Percentiles rank a stretch among this genome's conserved stretches.
These are phyloP conservation scores for Plasmodium falciparum DNA, from an alignment of 169 alveolate species.

Conservation along the genomic window DNA sequence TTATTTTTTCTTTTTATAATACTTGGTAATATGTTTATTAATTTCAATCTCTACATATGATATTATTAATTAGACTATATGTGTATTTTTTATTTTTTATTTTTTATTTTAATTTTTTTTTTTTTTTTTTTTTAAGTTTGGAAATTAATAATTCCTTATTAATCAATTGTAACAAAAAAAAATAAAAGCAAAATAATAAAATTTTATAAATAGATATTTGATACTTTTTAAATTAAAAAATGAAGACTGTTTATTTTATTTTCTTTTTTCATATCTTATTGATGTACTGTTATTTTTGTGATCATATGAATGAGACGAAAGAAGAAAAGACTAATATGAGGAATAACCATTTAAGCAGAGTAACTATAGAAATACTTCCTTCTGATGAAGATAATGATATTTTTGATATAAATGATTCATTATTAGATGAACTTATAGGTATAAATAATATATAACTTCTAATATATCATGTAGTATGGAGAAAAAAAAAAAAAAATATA, in stretches of 20 bases:
- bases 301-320: background rate
- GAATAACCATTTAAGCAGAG: conserved; percentile 1
- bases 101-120: no score
- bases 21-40: no score
- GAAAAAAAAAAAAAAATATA: no score
- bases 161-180: background rate
- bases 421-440: conserved; percentile 34
- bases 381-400: conserved; percentile 35
- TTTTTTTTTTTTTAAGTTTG: no score
- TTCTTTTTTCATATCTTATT: conserved; percentile 7
- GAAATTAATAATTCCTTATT: no score
- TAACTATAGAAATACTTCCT: conserved; percentile 70
- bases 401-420: conserved; percentile 18
- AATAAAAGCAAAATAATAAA: background rate
- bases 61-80: no score
- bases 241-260: conserved; percentile 31
- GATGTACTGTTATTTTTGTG: background rate
- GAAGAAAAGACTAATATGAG: conserved; percentile 12
- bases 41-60: no score
- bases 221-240: conserved; percentile 14
- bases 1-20: no score
- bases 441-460: background rate
- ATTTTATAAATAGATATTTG: background rate
- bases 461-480: background rate
- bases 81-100: no score